Evolutionary conservation across 2,329 filamentous ascomycete genomes (phyloP).

Genomic region (Ampelomyces quisqualis): DNA sequence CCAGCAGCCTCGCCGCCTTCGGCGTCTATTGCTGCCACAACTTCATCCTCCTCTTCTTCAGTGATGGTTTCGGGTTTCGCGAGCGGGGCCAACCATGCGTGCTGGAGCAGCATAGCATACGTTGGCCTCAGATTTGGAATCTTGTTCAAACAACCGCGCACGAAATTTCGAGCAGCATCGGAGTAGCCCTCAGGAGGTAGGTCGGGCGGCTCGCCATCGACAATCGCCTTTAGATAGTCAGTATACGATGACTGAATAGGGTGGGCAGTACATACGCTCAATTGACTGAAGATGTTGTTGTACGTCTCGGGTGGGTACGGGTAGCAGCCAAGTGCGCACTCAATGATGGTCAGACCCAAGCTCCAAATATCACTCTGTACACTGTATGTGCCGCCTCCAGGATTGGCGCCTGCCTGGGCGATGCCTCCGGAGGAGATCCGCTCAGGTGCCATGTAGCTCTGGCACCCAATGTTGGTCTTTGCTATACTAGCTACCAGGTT

Average conservation of each 20-base stretch:
- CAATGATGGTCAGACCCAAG: constrained; percentile 88
- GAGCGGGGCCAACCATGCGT: constrained; percentile 80
- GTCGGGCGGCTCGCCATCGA: constrained; percentile 91
- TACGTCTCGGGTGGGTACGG: constrained; percentile 97
- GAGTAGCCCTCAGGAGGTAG: constrained; percentile 80
- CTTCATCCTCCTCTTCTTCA: constrained; percentile 67
- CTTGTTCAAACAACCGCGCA: constrained; percentile 87
- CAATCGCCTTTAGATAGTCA: constrained; percentile 71
- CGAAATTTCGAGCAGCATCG: constrained; percentile 78
- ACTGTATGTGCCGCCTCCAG: constrained; percentile 82
- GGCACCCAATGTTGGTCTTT: constrained; percentile 97
- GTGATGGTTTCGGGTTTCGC: constrained; percentile 73
- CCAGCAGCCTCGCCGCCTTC: constrained; percentile 47
- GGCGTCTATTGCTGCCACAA: constrained; percentile 44
- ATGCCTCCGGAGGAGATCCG: constrained; percentile 85
- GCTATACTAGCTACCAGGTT: constrained; percentile 97
- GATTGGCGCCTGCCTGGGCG: constrained; percentile 66
- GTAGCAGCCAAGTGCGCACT: constrained; percentile 91
- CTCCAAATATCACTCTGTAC: constrained; percentile 99
- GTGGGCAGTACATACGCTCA: constrained; percentile 68
- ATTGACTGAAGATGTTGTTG: constrained; percentile 96
- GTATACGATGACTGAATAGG: not conserved
- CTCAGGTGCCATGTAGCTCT: constrained; percentile 99
- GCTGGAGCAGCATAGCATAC: constrained; percentile 84
- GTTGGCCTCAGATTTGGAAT: constrained; percentile 89